Base-by-base conservation (phyloP, 2,329 filamentous ascomycete genomes). In the Epicoccum sorghinum region DNA sequence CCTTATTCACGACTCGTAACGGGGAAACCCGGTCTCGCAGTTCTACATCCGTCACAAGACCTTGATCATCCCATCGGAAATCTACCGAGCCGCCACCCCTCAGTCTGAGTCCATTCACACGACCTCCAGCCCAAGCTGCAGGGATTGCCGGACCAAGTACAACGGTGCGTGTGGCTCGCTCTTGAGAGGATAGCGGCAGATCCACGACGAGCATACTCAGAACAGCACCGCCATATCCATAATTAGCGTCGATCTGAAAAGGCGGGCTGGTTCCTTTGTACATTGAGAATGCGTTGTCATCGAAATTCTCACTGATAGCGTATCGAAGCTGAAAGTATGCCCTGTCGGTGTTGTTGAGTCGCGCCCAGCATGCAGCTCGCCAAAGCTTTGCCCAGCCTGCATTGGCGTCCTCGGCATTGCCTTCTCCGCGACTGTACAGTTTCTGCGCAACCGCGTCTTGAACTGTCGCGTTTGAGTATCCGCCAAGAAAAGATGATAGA, bases 231-330 rank as follows among this genome's bases (percentile, higher is more conserved):
- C 81, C 83, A 46, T 83, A 82, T 4, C 82, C 83, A 56, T 83
- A 85, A 62, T 86, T 86, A 6, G 82, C 83, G 64, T 86, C 83
- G 52, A 85, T 84, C 70, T 86, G 83, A 58, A 85, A 85, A 1
- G 83, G 81, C 41, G 70, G 67, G 5, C 75, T 67, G 8, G 70
- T 64, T 0, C 74, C 80, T 7, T 59, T 69, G 61, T 85, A 85
- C 77, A 84, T 82, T 37, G 75, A 79, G 27, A 85, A 68, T 2
- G 78, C 77, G 59, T 84, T 85, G 0, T 51, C 68, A 0, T 75
- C 82, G 23, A 83, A 79, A 58, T 85, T 85, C 33, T 75, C 67
- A 22, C 76, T 69, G 13, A 84, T 77, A 1, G 81, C 77, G 35
- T 80, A 80, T 4, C 77, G 72, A 13, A 84, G 68, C 51, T 82